Conservation (phyloP, 2,329 filamentous ascomycete species). For the Zymoseptoria crescenta region DNA sequence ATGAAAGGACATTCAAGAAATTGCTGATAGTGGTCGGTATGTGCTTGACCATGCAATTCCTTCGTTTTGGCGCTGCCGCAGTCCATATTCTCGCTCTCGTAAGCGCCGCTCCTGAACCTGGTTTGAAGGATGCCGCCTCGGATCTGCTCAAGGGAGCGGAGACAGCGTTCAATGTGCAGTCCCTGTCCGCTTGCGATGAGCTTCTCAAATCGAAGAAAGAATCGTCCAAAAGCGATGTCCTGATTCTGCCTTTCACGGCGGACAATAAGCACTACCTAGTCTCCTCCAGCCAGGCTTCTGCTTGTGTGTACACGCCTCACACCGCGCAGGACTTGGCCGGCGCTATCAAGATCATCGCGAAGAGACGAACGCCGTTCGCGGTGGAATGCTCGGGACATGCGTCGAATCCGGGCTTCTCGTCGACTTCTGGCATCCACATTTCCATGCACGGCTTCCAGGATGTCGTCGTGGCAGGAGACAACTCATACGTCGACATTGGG, state of each 20-base stretch:
- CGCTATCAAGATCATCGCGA: constrained; percentile 4
- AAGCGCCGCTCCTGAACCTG: neutral
- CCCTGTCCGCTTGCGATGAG: neutral
- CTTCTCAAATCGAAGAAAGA: neutral
- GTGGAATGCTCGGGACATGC: constrained; percentile 6
- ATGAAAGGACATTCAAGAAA: too few species aligned
- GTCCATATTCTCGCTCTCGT: neutral
- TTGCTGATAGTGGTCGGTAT: too few species aligned
- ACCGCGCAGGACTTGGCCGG: neutral
- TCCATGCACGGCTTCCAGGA: constrained; percentile 6
- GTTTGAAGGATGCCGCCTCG: neutral
- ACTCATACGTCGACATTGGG: constrained; percentile 3
- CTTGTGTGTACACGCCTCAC: neutral
- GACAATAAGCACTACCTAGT: neutral
- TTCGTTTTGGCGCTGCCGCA: neutral
- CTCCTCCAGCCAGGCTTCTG: neutral
- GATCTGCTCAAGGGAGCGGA: neutral
- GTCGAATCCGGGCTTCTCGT: constrained; percentile 9
- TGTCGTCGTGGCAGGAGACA: constrained; percentile 1
- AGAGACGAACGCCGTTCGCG: constrained; percentile 2
- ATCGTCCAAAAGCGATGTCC: neutral
- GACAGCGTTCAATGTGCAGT: neutral
- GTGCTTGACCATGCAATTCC: neutral
- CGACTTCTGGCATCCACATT: constrained; percentile 7
- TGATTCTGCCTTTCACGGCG: neutral